Evolutionary conservation across 2,329 filamentous ascomycete genomes (phyloP), one percentile per base, ranked within the genome.

Genomic region (Gnomoniopsis sp.): DNA sequence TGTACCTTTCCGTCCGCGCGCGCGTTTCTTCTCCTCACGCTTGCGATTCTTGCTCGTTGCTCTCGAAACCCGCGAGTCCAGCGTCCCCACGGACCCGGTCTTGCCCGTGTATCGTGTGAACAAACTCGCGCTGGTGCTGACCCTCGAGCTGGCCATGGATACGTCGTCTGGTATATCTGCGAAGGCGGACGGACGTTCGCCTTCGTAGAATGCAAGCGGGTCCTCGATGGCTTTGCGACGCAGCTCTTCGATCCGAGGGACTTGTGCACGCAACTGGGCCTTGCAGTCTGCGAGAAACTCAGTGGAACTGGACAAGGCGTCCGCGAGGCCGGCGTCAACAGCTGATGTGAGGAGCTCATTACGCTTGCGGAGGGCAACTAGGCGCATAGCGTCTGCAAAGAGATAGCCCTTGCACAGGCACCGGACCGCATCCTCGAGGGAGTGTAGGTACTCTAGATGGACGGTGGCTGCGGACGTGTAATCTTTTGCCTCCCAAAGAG

Each of bases 281-380:
- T 91, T 91, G 83, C 93, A 98, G 72, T 99, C 95, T 1, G 95
- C 91, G 12, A 99, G 84, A 60, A 98, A 87, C 70, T 98, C 95
- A 1, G 92, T 96, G 67, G 88, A 93, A 55, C 84, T 86, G 22
- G 89, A 88, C 58, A 95, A 87, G 1, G 90, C 87, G 59, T 98
- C 93, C 3, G 87, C 83, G 6, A 99, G 85, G 1, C 89, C 90
- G 0, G 83, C 74, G 69, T 99, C 93, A 15, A 99, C 81, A 55
- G 90, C 83, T 0, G 81, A 75, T 6, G 74, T 74, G 36, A 98
- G 81, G 6, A 96, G 81, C 1, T 85, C 77, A 0, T 83, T 74
- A 17, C 84, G 81, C 2, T 76, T 74, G 62, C 85, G 82, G 3
- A 88, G 79, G 4, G 84, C 82, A 38, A 89, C 81, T 23, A 96